Conservation (phyloP, 2,329 filamentous ascomycete genomes). For the Alternaria atra region DNA sequence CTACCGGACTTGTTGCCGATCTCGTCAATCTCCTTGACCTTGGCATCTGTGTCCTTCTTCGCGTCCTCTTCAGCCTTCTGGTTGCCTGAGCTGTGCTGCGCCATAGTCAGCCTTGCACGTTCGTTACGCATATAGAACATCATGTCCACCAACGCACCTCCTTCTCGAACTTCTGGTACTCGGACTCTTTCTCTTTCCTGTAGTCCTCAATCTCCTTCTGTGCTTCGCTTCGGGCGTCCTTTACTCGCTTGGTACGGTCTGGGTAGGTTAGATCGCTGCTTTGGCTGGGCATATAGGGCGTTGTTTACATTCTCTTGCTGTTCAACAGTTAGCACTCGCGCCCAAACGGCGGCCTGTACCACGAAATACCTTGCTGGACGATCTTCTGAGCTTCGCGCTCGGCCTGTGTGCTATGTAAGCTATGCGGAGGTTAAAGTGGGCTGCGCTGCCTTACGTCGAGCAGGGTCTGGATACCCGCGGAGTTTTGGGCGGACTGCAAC, state of each 20-base stretch:
- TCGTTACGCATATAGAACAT: background rate
- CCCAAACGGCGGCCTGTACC: background rate
- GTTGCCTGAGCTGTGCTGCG: slow-evolving; percentile 90
- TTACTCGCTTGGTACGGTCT: slow-evolving; percentile 97
- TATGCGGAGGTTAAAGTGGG: slow-evolving; percentile 33
- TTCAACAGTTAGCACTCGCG: slow-evolving; percentile 21
- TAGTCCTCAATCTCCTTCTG: slow-evolving; percentile 98
- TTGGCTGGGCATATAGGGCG: slow-evolving; percentile 9
- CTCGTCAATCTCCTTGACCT: slow-evolving; percentile 82
- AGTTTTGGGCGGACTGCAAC: slow-evolving; percentile 92
- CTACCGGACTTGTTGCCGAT: slow-evolving; percentile 81
- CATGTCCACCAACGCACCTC: slow-evolving; percentile 60
- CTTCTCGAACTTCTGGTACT: slow-evolving; percentile 94
- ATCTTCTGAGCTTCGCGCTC: slow-evolving; percentile 99
- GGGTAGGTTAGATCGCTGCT: slow-evolving; percentile 32
- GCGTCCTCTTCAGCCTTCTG: slow-evolving; percentile 75
- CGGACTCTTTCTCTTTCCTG: slow-evolving; percentile 85
- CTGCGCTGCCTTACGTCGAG: slow-evolving; percentile 79
- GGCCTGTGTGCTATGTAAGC: slow-evolving; percentile 69
- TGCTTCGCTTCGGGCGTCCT: slow-evolving; percentile 93
- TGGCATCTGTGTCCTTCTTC: slow-evolving; percentile 78
- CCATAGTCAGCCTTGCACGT: slow-evolving; percentile 25
- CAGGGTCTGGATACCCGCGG: slow-evolving; percentile 96
- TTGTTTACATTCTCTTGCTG: slow-evolving; percentile 84
- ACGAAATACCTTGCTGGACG: slow-evolving; percentile 83